These are phyloP conservation scores for Xylaria castorea DNA, from an alignment of 495 filamentous ascomycete species.

Conservation along the genomic window DNA sequence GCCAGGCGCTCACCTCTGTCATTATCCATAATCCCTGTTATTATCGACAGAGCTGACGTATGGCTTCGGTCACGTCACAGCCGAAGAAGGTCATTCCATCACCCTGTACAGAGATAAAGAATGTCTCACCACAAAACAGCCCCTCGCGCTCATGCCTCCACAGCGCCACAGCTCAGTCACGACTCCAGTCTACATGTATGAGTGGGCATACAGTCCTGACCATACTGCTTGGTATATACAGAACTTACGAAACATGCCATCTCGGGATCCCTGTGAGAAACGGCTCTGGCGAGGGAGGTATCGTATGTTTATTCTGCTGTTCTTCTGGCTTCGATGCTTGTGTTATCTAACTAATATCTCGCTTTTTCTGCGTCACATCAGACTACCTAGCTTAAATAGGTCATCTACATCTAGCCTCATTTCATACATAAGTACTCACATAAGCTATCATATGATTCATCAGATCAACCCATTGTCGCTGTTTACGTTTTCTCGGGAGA, in stretches of 20 bases:
- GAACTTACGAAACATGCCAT: slow-evolving; percentile 1
- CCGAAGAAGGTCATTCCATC: neutral
- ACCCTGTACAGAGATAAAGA: neutral
- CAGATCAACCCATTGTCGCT: slow-evolving; percentile 10
- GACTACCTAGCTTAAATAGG: neutral
- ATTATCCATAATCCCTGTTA: neutral
- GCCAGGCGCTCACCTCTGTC: neutral
- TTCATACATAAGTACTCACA: neutral
- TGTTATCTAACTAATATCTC: neutral
- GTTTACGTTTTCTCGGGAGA: neutral
- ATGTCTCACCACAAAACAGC: slow-evolving; percentile 20
- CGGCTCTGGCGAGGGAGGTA: neutral
- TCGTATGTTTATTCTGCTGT: slow-evolving; percentile 19
- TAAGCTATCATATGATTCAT: slow-evolving; percentile 18
- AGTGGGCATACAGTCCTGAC: no score
- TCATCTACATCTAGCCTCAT: neutral
- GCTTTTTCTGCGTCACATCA: neutral
- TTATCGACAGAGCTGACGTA: neutral
- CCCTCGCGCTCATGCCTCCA: neutral
- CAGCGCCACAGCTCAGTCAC: no score
- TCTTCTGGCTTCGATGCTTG: neutral
- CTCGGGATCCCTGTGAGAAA: neutral
- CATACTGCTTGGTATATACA: no score
- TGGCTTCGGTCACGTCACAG: neutral
- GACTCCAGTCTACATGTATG: no score